Evolutionary conservation across 176 grass and related monocot species (phyloP).

Genomic region (Aegilops tauschii): DNA sequence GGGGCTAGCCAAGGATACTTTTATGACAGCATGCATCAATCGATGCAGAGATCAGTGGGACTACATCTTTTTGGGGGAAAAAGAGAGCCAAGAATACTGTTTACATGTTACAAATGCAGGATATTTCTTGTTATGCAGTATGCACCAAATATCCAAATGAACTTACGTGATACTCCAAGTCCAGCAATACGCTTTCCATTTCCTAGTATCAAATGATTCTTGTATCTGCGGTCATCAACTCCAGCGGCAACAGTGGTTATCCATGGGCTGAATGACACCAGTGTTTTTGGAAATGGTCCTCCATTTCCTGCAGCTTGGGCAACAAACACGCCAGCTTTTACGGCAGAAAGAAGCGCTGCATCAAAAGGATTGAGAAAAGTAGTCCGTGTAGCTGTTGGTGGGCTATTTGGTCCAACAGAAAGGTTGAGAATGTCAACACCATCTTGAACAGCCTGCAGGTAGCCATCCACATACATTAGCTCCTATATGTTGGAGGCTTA

Average conservation of each 20-base stretch:
- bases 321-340: constrained; percentile 98
- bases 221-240: constrained; percentile 98
- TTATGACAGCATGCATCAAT: not conserved
- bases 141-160: constrained; percentile 16
- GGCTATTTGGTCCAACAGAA: constrained; percentile 97
- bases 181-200: constrained; percentile 82
- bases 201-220: constrained; percentile 89
- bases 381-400: constrained; percentile 78
- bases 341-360: constrained; percentile 92
- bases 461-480: constrained; percentile 5
- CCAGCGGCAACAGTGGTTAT: constrained; percentile 96
- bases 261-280: constrained; percentile 98
- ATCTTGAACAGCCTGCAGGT: constrained; percentile 86
- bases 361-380: constrained; percentile 99
- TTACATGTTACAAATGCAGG: not conserved
- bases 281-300: constrained; percentile 95
- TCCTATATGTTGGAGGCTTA: not conserved
- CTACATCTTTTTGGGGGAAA: not conserved
- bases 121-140: not conserved
- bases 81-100: not conserved
- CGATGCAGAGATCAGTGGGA: not conserved
- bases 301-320: constrained; percentile 96
- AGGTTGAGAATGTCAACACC: constrained; percentile 97
- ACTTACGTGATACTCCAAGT: constrained; percentile 98
- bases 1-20: not conserved